Base-by-base conservation (phyloP, 768 basidiomycete species). In the Mycena haematopus region DNA sequence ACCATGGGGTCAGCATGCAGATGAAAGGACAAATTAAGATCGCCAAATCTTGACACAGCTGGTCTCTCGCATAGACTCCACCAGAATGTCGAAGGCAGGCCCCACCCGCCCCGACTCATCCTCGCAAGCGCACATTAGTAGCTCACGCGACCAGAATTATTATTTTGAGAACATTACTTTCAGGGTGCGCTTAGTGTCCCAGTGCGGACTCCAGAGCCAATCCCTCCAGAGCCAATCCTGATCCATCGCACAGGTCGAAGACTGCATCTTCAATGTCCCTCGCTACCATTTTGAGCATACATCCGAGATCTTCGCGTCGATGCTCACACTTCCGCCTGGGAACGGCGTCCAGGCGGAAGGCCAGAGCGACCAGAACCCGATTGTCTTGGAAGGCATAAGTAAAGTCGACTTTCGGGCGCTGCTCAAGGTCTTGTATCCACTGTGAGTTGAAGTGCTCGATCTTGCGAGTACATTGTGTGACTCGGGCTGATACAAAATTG, bases 181-280 rank as follows among this genome's bases (percentile, higher is more conserved):
- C n/a, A 19, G 8, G 40, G 40, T 42, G 17, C 1, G 13, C 11
- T 14, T n/a, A n/a, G n/a, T n/a, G n/a, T n/a, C 36, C 9, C 36
- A 4, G 2, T 36, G 11, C 11, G 14, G n/a, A 36, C 11, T 15
- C 9, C 36, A 3, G 36, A n/a, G n/a, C n/a, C n/a, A n/a, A n/a
- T n/a, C n/a, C n/a, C 13, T 11, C 7, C 6, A 15, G 19, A 42
- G 19, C 6, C n/a, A 19, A 42, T 42, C 6, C 40, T 42, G 7
- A 42, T 6, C 10, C 6, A 42, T 7, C 40, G 5, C 40, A 19
- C n/a, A 42, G 40, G 40, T 42, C 40, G 80, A 80, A 49, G 71
- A 73, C 44, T 66, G 65, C 14, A 58, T 78, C 24, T 81, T 79
- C 72, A 77, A 77, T 58, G 68, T 80, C 13, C 79, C 78, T 17